Base-by-base conservation (phyloP, 2,329 filamentous ascomycete species). In the Paraphoma chrysanthemicola region DNA sequence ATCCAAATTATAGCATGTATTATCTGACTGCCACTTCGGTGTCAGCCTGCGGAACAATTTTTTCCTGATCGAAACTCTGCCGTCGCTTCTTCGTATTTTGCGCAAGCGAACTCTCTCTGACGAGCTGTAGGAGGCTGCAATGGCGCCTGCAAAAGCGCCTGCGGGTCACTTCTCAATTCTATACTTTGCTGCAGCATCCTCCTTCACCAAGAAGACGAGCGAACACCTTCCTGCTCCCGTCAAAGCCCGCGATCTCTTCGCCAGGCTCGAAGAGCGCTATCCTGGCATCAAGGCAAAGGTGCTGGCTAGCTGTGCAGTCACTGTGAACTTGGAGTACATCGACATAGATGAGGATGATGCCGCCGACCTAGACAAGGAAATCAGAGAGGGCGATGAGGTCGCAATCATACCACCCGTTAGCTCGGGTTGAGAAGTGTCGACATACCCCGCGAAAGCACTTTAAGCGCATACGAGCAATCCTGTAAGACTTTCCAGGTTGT, bases 391-490 rank as follows among this genome's bases (percentile, higher is more conserved):
- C 29, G 92, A 96, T 71, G 92, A 96, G 79, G 91, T 96, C 53
- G 92, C 90, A 42, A 90, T 96, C 36, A 94, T 96, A 54, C 92
- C 92, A 33, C 92, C 92, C 9, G 92, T 96, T 63, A 96, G 92
- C 81, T 93, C 92, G 38, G 92, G 92, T 4, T 95, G 75, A 84
- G n/a, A 18, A n/a, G n/a, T n/a, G n/a, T n/a, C n/a, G n/a, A n/a
- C n/a, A n/a, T n/a, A n/a, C n/a, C n/a, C n/a, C n/a, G n/a, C n/a
- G n/a, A n/a, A n/a, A n/a, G n/a, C n/a, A n/a, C n/a, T n/a, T n/a
- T n/a, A n/a, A n/a, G n/a, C n/a, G n/a, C n/a, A n/a, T n/a, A n/a
- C n/a, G n/a, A n/a, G n/a, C n/a, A n/a, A n/a, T n/a, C n/a, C n/a
- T n/a, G n/a, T n/a, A n/a, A n/a, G n/a, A n/a, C n/a, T n/a, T n/a